Percentiles rank a stretch among this genome's conserved stretches.
phyloP scores from a whole-genome alignment of 2,329 filamentous ascomycete species.

The Alternaria sp. region DNA sequence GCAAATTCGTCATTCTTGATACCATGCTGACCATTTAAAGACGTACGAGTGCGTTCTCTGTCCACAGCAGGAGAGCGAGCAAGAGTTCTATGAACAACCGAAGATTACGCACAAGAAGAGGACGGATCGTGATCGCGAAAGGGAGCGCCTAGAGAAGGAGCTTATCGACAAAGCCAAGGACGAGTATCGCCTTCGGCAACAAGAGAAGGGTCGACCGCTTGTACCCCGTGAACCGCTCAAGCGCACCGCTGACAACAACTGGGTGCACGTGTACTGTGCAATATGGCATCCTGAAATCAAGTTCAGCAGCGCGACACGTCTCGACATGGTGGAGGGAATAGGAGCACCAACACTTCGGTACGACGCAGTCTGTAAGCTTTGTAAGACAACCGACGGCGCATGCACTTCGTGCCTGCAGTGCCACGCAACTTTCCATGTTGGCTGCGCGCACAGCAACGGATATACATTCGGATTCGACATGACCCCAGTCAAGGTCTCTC shows the following conservation, averaged over 20 bases:
- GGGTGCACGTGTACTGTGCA: constrained; percentile 94
- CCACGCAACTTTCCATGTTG: constrained; percentile 76
- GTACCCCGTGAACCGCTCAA: constrained; percentile 91
- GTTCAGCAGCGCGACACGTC: constrained; percentile 81
- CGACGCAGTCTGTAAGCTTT: constrained; percentile 81
- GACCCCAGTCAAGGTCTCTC: constrained; percentile 84
- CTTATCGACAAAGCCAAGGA: constrained; percentile 79
- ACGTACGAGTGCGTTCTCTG: constrained; percentile 94
- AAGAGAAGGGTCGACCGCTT: constrained; percentile 80
- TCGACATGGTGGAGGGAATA: constrained; percentile 90
- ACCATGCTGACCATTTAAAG: constrained; percentile 51
- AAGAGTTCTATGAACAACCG: constrained; percentile 83
- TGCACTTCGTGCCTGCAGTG: constrained; percentile 85
- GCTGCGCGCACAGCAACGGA: constrained; percentile 84
- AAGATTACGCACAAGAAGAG: constrained; percentile 87
- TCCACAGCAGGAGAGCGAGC: constrained; percentile 78
- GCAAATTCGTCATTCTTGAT: background rate
- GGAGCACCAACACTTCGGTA: constrained; percentile 75
- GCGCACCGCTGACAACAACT: constrained; percentile 94
- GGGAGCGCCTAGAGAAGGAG: constrained; percentile 84
- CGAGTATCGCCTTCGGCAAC: constrained; percentile 82
- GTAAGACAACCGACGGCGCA: constrained; percentile 76
- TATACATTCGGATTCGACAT: constrained; percentile 91
- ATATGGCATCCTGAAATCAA: constrained; percentile 92
- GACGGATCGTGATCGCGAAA: constrained; percentile 87